A percentile compares a stretch with the other conserved stretches of the same genome.
Conservation (phyloP, 805 yeast genomes). For the Candida khao-thaluensis region DNA sequence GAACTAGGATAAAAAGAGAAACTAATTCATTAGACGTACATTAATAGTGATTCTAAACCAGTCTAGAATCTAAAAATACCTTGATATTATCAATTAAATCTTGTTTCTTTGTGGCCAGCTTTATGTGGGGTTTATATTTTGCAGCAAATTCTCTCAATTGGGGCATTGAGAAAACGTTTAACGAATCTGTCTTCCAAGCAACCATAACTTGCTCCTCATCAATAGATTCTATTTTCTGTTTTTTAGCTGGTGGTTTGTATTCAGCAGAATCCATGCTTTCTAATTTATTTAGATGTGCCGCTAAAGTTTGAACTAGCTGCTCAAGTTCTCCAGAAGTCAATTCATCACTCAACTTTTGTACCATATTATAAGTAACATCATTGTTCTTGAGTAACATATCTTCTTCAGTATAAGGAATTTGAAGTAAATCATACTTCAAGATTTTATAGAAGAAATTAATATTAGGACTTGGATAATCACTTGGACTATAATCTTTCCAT, state of each 20-base stretch:
- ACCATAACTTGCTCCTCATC: conserved; percentile 40
- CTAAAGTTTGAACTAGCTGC: conserved; percentile 14
- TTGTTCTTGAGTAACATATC: conserved; percentile 11
- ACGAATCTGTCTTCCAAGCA: conserved; percentile 40
- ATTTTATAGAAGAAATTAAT: conserved; percentile 65
- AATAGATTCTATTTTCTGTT: conserved; percentile 15
- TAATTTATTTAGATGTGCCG: conserved; percentile 13
- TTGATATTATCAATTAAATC: conserved; percentile 44
- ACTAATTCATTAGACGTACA: too few relatives aligned
- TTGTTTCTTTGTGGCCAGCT: conserved; percentile 37
- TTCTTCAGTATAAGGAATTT: conserved; percentile 28
- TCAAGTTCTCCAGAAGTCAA: conserved; percentile 7
- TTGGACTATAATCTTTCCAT: conserved; percentile 53
- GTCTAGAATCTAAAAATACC: conserved; percentile 26
- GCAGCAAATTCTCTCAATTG: conserved; percentile 43
- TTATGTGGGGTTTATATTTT: conserved; percentile 33
- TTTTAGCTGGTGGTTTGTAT: conserved; percentile 6
- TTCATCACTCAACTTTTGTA: conserved; percentile 8
- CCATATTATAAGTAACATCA: conserved; percentile 20
- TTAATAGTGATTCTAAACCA: conserved; percentile 1
- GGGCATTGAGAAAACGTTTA: conserved; percentile 38
- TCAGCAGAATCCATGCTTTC: conserved; percentile 6
- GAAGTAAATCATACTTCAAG: conserved; percentile 64
- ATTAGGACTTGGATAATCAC: conserved; percentile 60
- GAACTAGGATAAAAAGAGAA: too few relatives aligned